Percentiles rank a stretch among this genome's conserved stretches.
phyloP scores from a whole-genome alignment of 2,329 filamentous ascomycete species.

The Cladophialophora immunda region DNA sequence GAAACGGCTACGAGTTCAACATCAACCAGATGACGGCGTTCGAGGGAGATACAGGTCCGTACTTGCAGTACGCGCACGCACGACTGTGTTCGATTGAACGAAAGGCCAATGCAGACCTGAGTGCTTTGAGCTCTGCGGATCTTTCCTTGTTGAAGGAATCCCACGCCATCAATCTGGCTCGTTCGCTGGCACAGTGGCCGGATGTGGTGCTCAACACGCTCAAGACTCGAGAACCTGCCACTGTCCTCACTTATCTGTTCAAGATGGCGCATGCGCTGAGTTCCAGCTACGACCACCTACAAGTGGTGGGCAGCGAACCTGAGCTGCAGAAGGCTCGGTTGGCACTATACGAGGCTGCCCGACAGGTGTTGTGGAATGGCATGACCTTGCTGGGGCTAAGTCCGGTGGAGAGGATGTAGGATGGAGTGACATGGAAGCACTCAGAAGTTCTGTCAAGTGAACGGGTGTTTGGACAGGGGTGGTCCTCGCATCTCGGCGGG shows the following conservation, averaged over 20 bases:
- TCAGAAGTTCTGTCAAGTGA: conserved; percentile 11
- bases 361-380: conserved; percentile 71
- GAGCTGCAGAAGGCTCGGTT: conserved; percentile 67
- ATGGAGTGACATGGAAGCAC: conserved; percentile 12
- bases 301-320: conserved; percentile 67
- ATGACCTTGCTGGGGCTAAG: conserved; percentile 71
- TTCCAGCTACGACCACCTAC: conserved; percentile 69
- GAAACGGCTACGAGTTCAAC: conserved; percentile 73
- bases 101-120: conserved; percentile 59
- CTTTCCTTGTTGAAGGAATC: conserved; percentile 68
- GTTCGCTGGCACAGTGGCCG: conserved; percentile 70
- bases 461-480: conserved; percentile 17
- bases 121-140: conserved; percentile 64
- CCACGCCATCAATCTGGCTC: conserved; percentile 69
- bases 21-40: conserved; percentile 72
- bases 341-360: conserved; percentile 68
- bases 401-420: conserved; percentile 65
- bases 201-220: conserved; percentile 70
- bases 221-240: conserved; percentile 73
- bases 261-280: conserved; percentile 70
- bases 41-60: conserved; percentile 72
- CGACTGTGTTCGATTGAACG: conserved; percentile 67
- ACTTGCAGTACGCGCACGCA: conserved; percentile 71
- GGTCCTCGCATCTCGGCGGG: conserved; percentile 23
- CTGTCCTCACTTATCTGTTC: conserved; percentile 73